Base-by-base conservation (phyloP, 306 rosid genomes). In the Canavalia gladiata region DNA sequence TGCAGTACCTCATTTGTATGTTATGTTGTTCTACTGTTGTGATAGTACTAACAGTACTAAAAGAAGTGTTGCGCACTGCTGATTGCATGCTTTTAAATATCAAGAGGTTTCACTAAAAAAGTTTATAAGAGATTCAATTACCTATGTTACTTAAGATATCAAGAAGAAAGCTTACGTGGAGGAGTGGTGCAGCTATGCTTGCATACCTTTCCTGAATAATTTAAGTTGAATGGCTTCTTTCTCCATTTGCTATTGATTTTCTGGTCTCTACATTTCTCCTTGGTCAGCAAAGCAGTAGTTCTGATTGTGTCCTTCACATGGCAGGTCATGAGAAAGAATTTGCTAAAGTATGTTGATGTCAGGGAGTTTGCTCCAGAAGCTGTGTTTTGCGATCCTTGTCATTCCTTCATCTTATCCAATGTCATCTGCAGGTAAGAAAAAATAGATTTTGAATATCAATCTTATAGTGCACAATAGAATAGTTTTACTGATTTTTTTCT, bases 341-440 rank as follows among this genome's bases (percentile, higher is more conserved):
- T 93, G 81, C 88, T 95, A 50, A 92, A 89, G 72, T 91, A 81
- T 80, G 85, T 92, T 78, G 90, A 45, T 39, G 92, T 92, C 18
- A 92, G 85, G 81, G 98, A 92, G 91, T 95, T 93, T 79, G 98
- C 98, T 75, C 97, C 98, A 39, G 98, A 91, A 89, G 97, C 97
- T 34, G 89, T 87, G 82, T 91, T 92, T 86, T 80, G 75, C 1
- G 87, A 88, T 87, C 88, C 75, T 47, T 82, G 86, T 68, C 88
- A 89, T 29, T 90, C 95, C 74, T 89, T 95, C 86, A 78, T 86
- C 88, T 83, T 95, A 83, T 87, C 95, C 86, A 91, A 91, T 77
- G 95, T 92, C 86, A 89, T 94, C 71, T 92, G 97, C 98, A 94
- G 97, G 98, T 94, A 89, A 77, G 34, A 50, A 31, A 39, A 3